phyloP scores from a whole-genome alignment of 2,329 filamentous ascomycete species.

The Sarocladium oryzae region DNA sequence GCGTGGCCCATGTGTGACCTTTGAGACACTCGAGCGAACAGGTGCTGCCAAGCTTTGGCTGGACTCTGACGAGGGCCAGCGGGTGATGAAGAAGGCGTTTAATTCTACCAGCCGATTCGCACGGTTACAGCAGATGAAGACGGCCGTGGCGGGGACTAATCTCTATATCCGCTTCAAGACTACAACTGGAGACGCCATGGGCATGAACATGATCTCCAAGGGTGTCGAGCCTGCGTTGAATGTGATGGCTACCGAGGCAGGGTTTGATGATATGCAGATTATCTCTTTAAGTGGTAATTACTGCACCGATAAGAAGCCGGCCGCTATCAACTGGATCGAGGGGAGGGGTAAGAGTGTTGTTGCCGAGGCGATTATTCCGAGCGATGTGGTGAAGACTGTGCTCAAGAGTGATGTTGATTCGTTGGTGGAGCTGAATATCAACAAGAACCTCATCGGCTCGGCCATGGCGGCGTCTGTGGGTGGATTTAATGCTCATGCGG shows the following conservation, averaged over 20 bases:
- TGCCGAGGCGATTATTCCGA: slow-evolving; percentile 93
- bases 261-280: slow-evolving; percentile 94
- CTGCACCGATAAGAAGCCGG: slow-evolving; percentile 97
- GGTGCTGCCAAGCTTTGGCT: slow-evolving; percentile 95
- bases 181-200: slow-evolving; percentile 97
- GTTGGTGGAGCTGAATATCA: slow-evolving; percentile 88
- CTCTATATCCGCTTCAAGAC: slow-evolving; percentile 98
- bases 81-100: slow-evolving; percentile 83
- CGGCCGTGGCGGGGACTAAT: slow-evolving; percentile 86
- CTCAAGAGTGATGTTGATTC: slow-evolving; percentile 90
- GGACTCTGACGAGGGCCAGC: slow-evolving; percentile 81
- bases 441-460: slow-evolving; percentile 94
- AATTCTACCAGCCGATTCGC: slow-evolving; percentile 96
- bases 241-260: slow-evolving; percentile 79
- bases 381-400: slow-evolving; percentile 75
- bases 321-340: slow-evolving; percentile 98
- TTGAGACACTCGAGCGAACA: slow-evolving; percentile 82
- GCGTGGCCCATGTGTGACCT: slow-evolving; percentile 85
- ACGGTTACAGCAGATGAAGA: slow-evolving; percentile 83
- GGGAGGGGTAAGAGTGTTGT: slow-evolving; percentile 95
- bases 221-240: slow-evolving; percentile 89
- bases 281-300: slow-evolving; percentile 94
- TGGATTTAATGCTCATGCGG: slow-evolving; percentile 95
- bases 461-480: slow-evolving; percentile 95
- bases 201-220: slow-evolving; percentile 99